Percentiles rank a stretch among this genome's conserved stretches.
phyloP scores from a whole-genome alignment of 2,329 filamentous ascomycete genomes.

The Cladosporium oxysporum region DNA sequence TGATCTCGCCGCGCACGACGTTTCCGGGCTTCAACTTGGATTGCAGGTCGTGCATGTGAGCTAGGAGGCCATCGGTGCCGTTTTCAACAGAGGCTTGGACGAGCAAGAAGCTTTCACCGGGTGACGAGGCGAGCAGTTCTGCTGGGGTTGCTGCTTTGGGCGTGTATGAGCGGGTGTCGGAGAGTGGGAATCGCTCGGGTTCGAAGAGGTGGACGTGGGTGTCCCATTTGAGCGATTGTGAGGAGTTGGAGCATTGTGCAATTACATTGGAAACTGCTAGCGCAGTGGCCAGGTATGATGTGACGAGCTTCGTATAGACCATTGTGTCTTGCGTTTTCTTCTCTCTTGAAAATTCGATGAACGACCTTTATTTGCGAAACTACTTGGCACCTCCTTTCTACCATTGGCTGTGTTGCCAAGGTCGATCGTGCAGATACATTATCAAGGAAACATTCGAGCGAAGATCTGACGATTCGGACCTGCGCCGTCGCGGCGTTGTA shows the following conservation, averaged over 20 bases:
- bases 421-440: neutral
- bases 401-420: neutral
- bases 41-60: neutral
- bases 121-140: neutral
- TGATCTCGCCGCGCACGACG: slow-evolving; percentile 7
- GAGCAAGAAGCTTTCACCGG: slow-evolving; percentile 2
- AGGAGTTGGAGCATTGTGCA: neutral
- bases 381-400: neutral
- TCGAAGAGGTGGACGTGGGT: slow-evolving; percentile 4
- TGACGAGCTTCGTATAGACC: neutral
- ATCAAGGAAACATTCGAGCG: neutral
- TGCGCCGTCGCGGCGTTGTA: neutral
- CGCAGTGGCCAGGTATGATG: neutral
- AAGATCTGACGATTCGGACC: neutral
- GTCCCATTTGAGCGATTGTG: neutral
- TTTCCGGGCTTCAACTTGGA: neutral
- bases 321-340: neutral
- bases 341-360: neutral
- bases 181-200: neutral
- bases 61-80: neutral
- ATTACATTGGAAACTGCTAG: neutral
- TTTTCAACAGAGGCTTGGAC: slow-evolving; percentile 10
- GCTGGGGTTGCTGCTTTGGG: neutral
- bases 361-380: neutral
- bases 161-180: neutral